These are phyloP conservation scores for Pogostemon cablin DNA, from an alignment of 257 asterid species.

Conservation along the genomic window DNA sequence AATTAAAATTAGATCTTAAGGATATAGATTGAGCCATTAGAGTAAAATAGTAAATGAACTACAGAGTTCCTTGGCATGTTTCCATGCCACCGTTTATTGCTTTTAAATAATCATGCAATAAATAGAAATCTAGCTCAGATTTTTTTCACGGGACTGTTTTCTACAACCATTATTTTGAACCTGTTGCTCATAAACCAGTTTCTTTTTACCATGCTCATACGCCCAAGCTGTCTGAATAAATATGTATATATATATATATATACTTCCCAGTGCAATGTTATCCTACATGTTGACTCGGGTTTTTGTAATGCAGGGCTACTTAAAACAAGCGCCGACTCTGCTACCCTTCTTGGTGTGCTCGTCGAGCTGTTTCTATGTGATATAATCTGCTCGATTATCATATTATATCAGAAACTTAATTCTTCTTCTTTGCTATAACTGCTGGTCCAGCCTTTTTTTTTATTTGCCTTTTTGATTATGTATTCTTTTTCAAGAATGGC, in stretches of 20 bases:
- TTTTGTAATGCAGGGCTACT: constrained; percentile 44
- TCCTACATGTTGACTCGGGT: background rate
- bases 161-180: too few relatives aligned
- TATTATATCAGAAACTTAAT: background rate
- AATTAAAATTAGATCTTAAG: too few relatives aligned
- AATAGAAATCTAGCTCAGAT: too few relatives aligned
- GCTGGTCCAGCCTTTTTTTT: background rate
- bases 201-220: too few relatives aligned
- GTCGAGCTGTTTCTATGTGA: constrained; percentile 4
- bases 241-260: background rate
- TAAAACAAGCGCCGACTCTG: constrained; percentile 46
- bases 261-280: background rate
- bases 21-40: too few relatives aligned
- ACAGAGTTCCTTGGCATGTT: too few relatives aligned
- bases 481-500: background rate
- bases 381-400: constrained; percentile 32
- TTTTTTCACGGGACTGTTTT: too few relatives aligned
- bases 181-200: too few relatives aligned
- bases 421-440: background rate
- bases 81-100: too few relatives aligned
- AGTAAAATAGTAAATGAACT: too few relatives aligned
- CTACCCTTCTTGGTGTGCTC: background rate
- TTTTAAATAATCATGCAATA: too few relatives aligned
- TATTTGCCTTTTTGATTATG: background rate
- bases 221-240: too few relatives aligned